Evolutionary conservation across 352 stramenopile genomes (phyloP).

Genomic region (Albugo laibachii): DNA sequence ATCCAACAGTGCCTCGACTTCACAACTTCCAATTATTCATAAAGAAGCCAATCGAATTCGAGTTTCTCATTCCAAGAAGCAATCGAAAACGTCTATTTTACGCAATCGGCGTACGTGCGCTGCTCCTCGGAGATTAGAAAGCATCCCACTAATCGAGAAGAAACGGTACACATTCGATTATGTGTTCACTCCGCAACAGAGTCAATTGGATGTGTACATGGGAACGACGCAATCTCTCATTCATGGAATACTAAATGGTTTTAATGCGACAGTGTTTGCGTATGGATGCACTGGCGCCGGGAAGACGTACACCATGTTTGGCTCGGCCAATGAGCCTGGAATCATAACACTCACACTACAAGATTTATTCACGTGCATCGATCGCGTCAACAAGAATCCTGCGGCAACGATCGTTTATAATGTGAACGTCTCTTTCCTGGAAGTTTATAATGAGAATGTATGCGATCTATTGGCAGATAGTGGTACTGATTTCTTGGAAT

Average conservation of each 20-base stretch:
- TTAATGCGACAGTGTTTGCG: conserved; percentile 84
- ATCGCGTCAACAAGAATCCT: conserved; percentile 12
- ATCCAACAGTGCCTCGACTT: neutral
- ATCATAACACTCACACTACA: conserved; percentile 76
- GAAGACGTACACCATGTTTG: conserved; percentile 87
- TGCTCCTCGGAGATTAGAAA: too few species aligned
- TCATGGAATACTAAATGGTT: conserved; percentile 71
- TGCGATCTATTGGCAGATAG: conserved; percentile 52
- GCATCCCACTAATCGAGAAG: conserved; percentile 11
- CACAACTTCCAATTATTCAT: conserved; percentile 24
- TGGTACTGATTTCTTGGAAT: conserved; percentile 11
- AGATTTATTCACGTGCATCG: conserved; percentile 64
- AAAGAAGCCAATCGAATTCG: conserved; percentile 17
- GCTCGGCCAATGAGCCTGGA: conserved; percentile 50
- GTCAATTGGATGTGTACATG: conserved; percentile 65
- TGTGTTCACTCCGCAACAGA: conserved; percentile 47
- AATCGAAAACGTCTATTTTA: too few species aligned
- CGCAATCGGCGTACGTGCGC: too few species aligned
- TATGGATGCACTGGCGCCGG: conserved; percentile 77
- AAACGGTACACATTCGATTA: conserved; percentile 83
- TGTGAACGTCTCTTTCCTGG: conserved; percentile 74
- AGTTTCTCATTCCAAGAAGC: too few species aligned
- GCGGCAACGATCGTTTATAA: conserved; percentile 22
- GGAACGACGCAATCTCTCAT: conserved; percentile 80
- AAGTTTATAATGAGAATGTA: conserved; percentile 91